phyloP scores from a whole-genome alignment of 768 basidiomycete genomes.

The Strobilomyces confusus region DNA sequence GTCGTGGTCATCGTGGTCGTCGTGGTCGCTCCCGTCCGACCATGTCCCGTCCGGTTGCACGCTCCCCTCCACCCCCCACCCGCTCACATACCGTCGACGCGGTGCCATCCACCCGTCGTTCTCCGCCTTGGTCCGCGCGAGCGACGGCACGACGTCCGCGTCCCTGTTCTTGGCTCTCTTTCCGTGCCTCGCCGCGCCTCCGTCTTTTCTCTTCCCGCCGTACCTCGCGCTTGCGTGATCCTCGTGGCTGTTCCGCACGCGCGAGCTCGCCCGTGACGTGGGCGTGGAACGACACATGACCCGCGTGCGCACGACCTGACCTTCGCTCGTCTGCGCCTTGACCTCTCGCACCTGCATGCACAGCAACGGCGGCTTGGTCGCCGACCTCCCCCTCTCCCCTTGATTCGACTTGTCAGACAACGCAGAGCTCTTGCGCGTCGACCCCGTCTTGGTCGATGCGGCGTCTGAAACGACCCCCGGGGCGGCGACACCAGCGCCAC shows the following conservation, averaged over 20 bases:
- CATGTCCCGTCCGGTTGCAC: slow-evolving; percentile 13
- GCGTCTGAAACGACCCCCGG: slow-evolving; percentile 27
- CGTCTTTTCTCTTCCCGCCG: slow-evolving; percentile 25
- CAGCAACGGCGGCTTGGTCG: slow-evolving; percentile 31
- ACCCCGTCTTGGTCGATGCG: slow-evolving; percentile 20
- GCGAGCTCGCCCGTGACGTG: slow-evolving; percentile 55
- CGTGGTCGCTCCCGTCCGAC: slow-evolving; percentile 28
- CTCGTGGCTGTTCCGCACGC: slow-evolving; percentile 29
- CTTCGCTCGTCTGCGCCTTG: slow-evolving; percentile 25
- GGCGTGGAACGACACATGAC: slow-evolving; percentile 73
- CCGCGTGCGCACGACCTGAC: slow-evolving; percentile 45
- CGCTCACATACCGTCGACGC: slow-evolving; percentile 32
- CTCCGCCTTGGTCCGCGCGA: slow-evolving; percentile 58
- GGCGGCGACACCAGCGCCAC: slow-evolving; percentile 39
- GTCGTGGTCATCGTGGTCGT: slow-evolving; percentile 41
- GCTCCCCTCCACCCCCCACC: slow-evolving; percentile 28
- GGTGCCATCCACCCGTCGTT: slow-evolving; percentile 49
- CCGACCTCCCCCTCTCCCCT: slow-evolving; percentile 16
- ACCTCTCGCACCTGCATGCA: slow-evolving; percentile 32
- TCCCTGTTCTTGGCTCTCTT: slow-evolving; percentile 29
- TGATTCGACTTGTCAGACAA: slow-evolving; percentile 26
- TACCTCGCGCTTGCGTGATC: slow-evolving; percentile 8
- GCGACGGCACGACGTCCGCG: slow-evolving; percentile 47
- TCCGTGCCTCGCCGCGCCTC: slow-evolving; percentile 16
- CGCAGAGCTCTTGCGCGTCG: slow-evolving; percentile 23